Evolutionary conservation across 139 green algal genomes (phyloP).

Genomic region (Chlamydomonas asymmetrica): DNA sequence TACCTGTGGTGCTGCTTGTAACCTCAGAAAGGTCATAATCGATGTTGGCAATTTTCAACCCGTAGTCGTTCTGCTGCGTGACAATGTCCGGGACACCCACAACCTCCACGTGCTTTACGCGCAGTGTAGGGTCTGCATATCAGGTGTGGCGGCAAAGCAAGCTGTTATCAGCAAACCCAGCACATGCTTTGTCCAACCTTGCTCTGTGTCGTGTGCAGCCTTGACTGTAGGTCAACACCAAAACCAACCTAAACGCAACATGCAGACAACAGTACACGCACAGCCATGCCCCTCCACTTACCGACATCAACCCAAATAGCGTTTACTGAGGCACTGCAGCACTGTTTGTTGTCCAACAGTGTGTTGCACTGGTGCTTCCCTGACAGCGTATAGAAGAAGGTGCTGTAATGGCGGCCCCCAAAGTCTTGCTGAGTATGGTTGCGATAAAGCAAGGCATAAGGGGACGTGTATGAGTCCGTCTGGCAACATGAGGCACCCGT

Average conservation of each 20-base stretch:
- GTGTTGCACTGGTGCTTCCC: conserved; percentile 5
- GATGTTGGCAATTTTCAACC: not conserved
- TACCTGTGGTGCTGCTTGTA: too few relatives aligned
- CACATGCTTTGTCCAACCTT: conserved; percentile 8
- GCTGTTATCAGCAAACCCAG: not conserved
- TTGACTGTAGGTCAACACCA: not conserved
- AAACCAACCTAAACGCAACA: not conserved
- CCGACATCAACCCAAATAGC: conserved; percentile 41
- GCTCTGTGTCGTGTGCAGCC: conserved; percentile 23
- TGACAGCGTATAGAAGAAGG: conserved; percentile 36
- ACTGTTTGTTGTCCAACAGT: not conserved
- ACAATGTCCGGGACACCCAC: not conserved
- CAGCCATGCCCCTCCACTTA: conserved; percentile 9
- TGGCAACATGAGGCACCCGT: conserved; percentile 31
- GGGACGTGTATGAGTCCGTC: conserved; percentile 34
- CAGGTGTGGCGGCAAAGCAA: too few relatives aligned
- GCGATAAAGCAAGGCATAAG: conserved; percentile 23
- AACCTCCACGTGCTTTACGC: not conserved
- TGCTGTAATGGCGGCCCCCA: conserved; percentile 33
- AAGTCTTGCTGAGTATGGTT: conserved; percentile 18
- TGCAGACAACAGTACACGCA: not conserved
- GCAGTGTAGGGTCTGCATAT: not conserved
- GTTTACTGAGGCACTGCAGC: conserved; percentile 30
- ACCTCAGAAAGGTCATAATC: not conserved
- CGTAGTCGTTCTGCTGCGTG: not conserved